These are phyloP conservation scores for Xylaria multiplex DNA, from an alignment of 2,329 filamentous ascomycete species.

Conservation along the genomic window DNA sequence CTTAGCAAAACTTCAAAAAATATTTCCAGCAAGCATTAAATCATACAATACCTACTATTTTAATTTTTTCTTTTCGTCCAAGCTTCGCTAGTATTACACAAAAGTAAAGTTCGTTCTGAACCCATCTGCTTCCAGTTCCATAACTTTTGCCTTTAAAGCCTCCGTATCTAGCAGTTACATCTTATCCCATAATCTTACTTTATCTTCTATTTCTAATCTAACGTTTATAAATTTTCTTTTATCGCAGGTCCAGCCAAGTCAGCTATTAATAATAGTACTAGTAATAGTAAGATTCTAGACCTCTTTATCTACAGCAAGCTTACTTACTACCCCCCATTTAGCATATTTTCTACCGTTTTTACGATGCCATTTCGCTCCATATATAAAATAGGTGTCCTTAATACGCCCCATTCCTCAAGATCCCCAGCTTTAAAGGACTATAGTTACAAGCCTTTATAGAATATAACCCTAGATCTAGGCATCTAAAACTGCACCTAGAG, in stretches of 20 bases:
- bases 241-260: constrained; percentile 1
- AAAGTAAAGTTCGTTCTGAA: constrained; percentile 1
- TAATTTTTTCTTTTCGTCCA: neutral
- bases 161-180: neutral
- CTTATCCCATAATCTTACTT: neutral
- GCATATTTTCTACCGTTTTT: neutral
- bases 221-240: constrained; percentile 2
- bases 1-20: too few relatives aligned
- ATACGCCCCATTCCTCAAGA: neutral
- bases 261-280: constrained; percentile 3
- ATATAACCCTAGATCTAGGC: neutral
- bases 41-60: neutral
- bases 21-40: too few relatives aligned
- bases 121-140: neutral
- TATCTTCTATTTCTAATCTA: neutral
- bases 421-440: neutral
- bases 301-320: neutral
- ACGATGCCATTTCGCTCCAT: neutral
- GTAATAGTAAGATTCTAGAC: neutral
- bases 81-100: too few relatives aligned
- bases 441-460: neutral
- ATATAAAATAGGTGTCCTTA: neutral
- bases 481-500: constrained; percentile 2
- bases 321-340: neutral
- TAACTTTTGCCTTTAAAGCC: constrained; percentile 1